Percentiles rank a stretch among this genome's conserved stretches.
phyloP scores from a whole-genome alignment of 2,329 filamentous ascomycete genomes.

The Aspergillus jensenii region DNA sequence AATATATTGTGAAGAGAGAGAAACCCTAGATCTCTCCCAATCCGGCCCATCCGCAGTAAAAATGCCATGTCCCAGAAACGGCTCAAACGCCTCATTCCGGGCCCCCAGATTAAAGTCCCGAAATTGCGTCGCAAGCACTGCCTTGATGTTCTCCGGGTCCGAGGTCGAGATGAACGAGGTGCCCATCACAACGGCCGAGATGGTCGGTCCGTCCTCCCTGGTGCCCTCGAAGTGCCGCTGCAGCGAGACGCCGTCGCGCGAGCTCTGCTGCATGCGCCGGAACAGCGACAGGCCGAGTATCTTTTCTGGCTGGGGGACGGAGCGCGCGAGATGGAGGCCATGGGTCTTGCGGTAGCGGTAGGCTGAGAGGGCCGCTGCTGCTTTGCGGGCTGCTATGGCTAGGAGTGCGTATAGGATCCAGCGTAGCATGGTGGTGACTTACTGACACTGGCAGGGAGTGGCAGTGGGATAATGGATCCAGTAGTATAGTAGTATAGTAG shows the following conservation, averaged over 20 bases:
- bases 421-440: background rate
- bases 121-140: slow-evolving; percentile 80
- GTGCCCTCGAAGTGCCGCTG: background rate
- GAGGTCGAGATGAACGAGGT: slow-evolving; percentile 27
- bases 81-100: slow-evolving; percentile 59
- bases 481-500: no score
- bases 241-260: background rate
- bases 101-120: slow-evolving; percentile 77
- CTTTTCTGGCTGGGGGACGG: background rate
- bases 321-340: background rate
- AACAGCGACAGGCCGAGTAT: background rate
- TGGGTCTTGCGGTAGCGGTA: background rate
- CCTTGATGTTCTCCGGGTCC: slow-evolving; percentile 71
- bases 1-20: no score
- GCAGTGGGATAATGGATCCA: no score
- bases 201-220: background rate
- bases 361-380: background rate
- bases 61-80: slow-evolving; percentile 47
- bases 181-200: slow-evolving; percentile 16
- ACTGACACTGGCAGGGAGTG: no score
- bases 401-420: background rate
- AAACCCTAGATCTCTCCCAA: slow-evolving; percentile 74
- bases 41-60: slow-evolving; percentile 69
- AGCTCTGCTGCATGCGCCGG: background rate
- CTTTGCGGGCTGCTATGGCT: background rate